Evolutionary conservation across 371 early-diverging fungal species (phyloP).

Genomic region (Mortierella sp.): DNA sequence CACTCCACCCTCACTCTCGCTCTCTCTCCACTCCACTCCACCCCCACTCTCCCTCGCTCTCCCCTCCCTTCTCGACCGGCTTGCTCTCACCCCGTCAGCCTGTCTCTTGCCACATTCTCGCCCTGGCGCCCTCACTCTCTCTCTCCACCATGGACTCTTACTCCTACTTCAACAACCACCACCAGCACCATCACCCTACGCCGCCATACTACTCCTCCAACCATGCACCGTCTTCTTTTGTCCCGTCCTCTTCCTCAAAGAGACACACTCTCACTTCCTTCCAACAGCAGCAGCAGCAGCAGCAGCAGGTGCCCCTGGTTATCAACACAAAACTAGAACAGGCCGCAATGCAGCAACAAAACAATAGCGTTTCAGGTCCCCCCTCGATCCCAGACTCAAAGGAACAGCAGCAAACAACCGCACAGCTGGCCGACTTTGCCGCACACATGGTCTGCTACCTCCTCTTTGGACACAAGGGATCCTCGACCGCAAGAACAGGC

Average conservation of each 20-base stretch:
- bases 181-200: conserved; percentile 34
- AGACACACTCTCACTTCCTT: background rate
- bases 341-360: background rate
- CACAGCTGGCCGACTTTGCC: conserved; percentile 72
- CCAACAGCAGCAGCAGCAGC: conserved; percentile 14
- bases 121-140: background rate
- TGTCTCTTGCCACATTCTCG: background rate
- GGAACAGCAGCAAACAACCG: conserved; percentile 39
- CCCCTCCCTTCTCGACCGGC: background rate
- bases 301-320: conserved; percentile 23
- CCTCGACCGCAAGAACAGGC: conserved; percentile 21
- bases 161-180: conserved; percentile 2
- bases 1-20: background rate
- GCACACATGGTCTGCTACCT: conserved; percentile 69
- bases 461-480: conserved; percentile 60
- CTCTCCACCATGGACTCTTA: background rate
- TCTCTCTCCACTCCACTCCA: background rate
- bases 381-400: conserved; percentile 14
- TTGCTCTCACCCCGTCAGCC: background rate
- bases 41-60: background rate
- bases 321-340: conserved; percentile 33
- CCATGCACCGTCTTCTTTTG: background rate
- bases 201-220: conserved; percentile 30
- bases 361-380: conserved; percentile 16
- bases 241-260: background rate